Conservation (phyloP, 2,329 filamentous ascomycete genomes). For the Xylaria sp. region DNA sequence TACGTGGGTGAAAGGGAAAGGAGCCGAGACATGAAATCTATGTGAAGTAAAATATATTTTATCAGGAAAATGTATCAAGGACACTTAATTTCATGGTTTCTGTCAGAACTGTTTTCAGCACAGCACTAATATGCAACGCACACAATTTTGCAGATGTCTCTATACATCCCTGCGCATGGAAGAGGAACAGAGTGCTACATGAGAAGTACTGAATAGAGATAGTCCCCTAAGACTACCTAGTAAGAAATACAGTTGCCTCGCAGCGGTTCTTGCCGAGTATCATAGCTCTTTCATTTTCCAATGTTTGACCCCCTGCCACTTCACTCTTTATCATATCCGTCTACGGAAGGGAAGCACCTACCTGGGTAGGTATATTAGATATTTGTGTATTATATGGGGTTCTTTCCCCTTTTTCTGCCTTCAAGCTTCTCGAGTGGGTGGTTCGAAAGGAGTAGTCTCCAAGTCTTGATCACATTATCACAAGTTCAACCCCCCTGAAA, state of each 20-base stretch:
- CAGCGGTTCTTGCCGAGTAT: neutral
- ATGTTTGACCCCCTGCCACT: conserved; percentile 11
- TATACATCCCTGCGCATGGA: neutral
- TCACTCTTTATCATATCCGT: neutral
- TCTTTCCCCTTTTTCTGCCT: neutral
- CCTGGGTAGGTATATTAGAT: neutral
- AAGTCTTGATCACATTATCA: neutral
- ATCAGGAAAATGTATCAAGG: neutral
- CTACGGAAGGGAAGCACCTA: neutral
- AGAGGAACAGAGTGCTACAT: neutral
- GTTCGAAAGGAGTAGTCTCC: neutral
- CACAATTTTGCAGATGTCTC: neutral
- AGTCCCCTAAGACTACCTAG: neutral
- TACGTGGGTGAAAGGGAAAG: conserved; percentile 69
- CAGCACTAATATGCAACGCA: neutral
- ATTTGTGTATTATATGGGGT: neutral
- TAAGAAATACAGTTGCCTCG: neutral
- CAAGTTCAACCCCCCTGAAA: neutral
- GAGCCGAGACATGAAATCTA: conserved; percentile 25
- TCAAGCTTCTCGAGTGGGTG: neutral
- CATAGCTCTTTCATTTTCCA: neutral
- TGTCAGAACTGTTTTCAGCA: neutral
- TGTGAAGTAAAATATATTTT: neutral
- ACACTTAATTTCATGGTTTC: neutral
- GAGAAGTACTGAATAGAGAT: neutral